phyloP scores from a whole-genome alignment of 805 yeast species.

The Blastobotrys parvus region DNA sequence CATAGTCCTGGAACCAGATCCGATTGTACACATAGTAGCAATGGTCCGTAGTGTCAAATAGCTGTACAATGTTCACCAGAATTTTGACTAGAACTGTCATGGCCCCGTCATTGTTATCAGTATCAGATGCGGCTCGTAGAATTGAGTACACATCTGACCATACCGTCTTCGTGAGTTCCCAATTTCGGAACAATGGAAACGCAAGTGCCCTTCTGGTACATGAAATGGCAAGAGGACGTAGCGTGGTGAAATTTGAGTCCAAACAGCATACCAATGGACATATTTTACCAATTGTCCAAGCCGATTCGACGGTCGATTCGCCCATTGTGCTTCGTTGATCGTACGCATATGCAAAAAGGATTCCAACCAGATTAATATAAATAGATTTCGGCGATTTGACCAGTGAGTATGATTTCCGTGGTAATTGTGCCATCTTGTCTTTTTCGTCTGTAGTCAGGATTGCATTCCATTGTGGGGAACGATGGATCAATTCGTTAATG shows the following conservation, averaged over 20 bases:
- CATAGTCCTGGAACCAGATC: constrained; percentile 66
- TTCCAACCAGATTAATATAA: constrained; percentile 54
- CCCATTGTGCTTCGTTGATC: constrained; percentile 69
- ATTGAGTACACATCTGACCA: constrained; percentile 70
- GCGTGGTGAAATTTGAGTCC: constrained; percentile 39
- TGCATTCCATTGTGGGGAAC: neutral
- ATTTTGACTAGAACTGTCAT: constrained; percentile 52
- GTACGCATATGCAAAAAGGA: constrained; percentile 66
- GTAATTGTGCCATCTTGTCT: constrained; percentile 59
- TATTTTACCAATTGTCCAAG: constrained; percentile 89
- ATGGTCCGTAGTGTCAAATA: constrained; percentile 61
- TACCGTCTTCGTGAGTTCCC: constrained; percentile 45
- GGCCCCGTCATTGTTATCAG: constrained; percentile 52
- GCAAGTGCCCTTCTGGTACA: constrained; percentile 65
- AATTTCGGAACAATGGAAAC: constrained; percentile 75
- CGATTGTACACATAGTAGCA: constrained; percentile 71
- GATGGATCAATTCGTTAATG: constrained; percentile 18
- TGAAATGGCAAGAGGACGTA: constrained; percentile 50
- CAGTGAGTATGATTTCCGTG: constrained; percentile 41
- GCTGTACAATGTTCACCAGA: constrained; percentile 54
- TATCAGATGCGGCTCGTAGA: constrained; percentile 41
- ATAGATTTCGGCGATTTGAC: constrained; percentile 47
- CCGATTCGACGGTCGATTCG: constrained; percentile 72
- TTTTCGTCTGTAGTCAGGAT: constrained; percentile 38
- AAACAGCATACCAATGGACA: constrained; percentile 69